Evolutionary conservation across 768 basidiomycete species (phyloP).

Genomic region (Russula dissimulans): DNA sequence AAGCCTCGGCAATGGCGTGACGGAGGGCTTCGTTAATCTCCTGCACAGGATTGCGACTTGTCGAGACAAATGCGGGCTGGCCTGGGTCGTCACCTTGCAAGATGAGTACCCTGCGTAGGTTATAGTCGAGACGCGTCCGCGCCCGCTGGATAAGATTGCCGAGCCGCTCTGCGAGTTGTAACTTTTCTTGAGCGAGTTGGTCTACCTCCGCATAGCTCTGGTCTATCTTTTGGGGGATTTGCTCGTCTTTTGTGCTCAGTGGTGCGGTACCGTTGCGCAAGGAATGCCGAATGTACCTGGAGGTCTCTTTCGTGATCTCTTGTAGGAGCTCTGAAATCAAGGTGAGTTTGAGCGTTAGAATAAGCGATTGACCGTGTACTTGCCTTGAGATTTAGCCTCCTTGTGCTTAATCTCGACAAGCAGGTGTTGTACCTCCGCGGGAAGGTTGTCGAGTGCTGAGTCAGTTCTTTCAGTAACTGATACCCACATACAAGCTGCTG

Average conservation of each 20-base stretch:
- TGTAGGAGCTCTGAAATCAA: slow-evolving; percentile 31
- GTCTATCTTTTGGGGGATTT: slow-evolving; percentile 30
- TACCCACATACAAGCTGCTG: background rate
- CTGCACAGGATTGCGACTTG: slow-evolving; percentile 30
- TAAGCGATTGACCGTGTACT: background rate
- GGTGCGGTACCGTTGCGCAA: slow-evolving; percentile 26
- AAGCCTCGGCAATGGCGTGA: slow-evolving; percentile 14
- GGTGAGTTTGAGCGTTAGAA: background rate
- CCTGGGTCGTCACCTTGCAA: slow-evolving; percentile 37
- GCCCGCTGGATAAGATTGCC: slow-evolving; percentile 38
- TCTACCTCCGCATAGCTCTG: slow-evolving; percentile 26
- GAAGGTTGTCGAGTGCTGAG: slow-evolving; percentile 42
- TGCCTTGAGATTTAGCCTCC: slow-evolving; percentile 36
- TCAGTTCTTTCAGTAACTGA: background rate
- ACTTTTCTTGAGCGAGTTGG: slow-evolving; percentile 35
- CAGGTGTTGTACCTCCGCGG: slow-evolving; percentile 39
- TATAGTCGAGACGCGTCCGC: slow-evolving; percentile 38
- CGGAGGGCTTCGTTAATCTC: slow-evolving; percentile 26
- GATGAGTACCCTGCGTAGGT: slow-evolving; percentile 35
- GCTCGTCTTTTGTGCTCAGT: slow-evolving; percentile 27
- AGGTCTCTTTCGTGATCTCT: slow-evolving; percentile 37
- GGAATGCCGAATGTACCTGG: slow-evolving; percentile 37
- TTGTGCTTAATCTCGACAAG: slow-evolving; percentile 41
- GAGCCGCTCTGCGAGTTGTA: slow-evolving; percentile 35
- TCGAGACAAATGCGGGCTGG: slow-evolving; percentile 23